Conservation (phyloP, 1,284 basidiomycete species). For the Moniliella sp. region DNA sequence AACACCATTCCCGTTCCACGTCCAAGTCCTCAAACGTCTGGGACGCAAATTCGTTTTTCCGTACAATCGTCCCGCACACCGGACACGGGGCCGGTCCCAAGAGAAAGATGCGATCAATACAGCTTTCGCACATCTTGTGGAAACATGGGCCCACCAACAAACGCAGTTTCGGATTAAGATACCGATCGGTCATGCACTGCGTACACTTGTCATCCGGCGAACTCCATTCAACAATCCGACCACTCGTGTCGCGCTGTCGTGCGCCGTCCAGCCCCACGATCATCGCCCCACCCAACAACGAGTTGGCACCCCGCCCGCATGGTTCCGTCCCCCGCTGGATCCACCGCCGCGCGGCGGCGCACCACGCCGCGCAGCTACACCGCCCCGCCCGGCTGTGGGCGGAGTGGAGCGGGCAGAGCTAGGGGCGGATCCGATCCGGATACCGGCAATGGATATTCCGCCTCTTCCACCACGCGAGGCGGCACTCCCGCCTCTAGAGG, state of each 20-base stretch:
- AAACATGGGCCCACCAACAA: constrained; percentile 84
- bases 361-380: too few species aligned
- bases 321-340: too few species aligned
- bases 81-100: constrained; percentile 91
- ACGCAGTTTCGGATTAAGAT: constrained; percentile 77
- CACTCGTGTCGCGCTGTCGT: neutral
- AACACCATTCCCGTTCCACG: constrained; percentile 90
- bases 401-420: too few species aligned
- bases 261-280: neutral
- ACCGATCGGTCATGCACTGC: constrained; percentile 85
- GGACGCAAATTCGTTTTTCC: constrained; percentile 78
- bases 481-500: too few species aligned
- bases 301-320: too few species aligned
- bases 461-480: too few species aligned
- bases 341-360: too few species aligned
- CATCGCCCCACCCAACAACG: neutral
- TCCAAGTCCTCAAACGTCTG: constrained; percentile 91
- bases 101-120: constrained; percentile 86
- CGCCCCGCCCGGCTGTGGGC: too few species aligned
- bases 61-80: constrained; percentile 63
- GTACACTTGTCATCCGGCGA: constrained; percentile 60
- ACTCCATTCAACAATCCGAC: neutral
- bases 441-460: too few species aligned
- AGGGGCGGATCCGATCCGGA: too few species aligned
- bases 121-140: constrained; percentile 67